Base-by-base conservation (phyloP, 2,329 filamentous ascomycete genomes). In the Penicillium sp. region DNA sequence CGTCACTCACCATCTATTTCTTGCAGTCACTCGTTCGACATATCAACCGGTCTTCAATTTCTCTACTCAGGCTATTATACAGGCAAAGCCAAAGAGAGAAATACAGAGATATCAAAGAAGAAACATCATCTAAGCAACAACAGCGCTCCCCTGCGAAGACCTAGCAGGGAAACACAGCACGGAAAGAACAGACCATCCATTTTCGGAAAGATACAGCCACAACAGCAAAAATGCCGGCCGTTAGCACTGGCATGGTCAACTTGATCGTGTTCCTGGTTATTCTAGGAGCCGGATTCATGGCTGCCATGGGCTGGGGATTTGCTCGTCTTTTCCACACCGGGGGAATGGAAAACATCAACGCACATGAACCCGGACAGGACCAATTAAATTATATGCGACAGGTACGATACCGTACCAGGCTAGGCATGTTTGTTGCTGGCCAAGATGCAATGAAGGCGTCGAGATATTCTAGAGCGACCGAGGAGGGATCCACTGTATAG, bases 381-480 rank as follows among this genome's bases (percentile, higher is more conserved):
- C 56, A 58, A 24, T 8, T 54, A 14, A 48, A 50, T 26, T 58
- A 58, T 51, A 58, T 58, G 56, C 56, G 56, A n/a, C 49, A 52
- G 40, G 56, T 58, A 23, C 56, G 51, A 30, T 58, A 58, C 18
- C 45, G 38, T 18, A 54, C 35, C 4, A 43, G 49, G 20, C 23
- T 58, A 9, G 51, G 46, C 28, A 33, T 58, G 50, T 58, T 50
- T 43, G 42, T 33, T 33, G 46, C 50, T 23, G 47, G 50, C 21
- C 50, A 33, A 12, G 51, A 58, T 21, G 45, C 49, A 3, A n/a
- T 42, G 5, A 55, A 55, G 46, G 42, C 3, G 3, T 9, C n/a
- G 5, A 54, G 35, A 5, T 28, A 48, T 28, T 52, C 33, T 23
- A 58, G 46, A 21, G 14, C 28, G 38, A 50, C 53, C 5, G 47